phyloP scores from a whole-genome alignment of 2,329 filamentous ascomycete genomes.

The Neobulgaria alba region DNA sequence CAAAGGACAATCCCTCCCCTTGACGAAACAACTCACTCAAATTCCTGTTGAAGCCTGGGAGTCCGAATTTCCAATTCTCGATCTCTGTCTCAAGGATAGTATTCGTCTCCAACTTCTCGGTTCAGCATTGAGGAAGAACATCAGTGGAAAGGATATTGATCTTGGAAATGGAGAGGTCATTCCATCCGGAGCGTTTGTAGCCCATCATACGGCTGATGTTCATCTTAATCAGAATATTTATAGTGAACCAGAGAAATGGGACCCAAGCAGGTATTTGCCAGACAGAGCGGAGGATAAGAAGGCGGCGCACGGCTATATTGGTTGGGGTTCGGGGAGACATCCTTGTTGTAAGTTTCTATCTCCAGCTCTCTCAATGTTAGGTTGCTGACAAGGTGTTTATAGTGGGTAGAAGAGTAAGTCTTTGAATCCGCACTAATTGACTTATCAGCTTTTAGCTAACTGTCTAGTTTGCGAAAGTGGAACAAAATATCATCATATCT shows the following conservation, averaged over 20 bases:
- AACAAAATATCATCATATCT: slow-evolving; percentile 41
- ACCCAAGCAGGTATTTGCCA: slow-evolving; percentile 40
- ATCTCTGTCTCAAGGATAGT: slow-evolving; percentile 43
- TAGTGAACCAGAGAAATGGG: slow-evolving; percentile 38
- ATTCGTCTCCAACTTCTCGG: slow-evolving; percentile 43
- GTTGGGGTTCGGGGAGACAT: slow-evolving; percentile 16
- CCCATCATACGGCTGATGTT: slow-evolving; percentile 39
- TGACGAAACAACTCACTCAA: slow-evolving; percentile 28
- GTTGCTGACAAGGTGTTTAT: slow-evolving; percentile 14
- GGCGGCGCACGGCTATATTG: slow-evolving; percentile 8
- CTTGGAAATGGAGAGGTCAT: slow-evolving; percentile 41
- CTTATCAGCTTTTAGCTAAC: not conserved
- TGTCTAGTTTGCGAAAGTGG: slow-evolving; percentile 41
- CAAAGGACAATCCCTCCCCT: slow-evolving; percentile 3
- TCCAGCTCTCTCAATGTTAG: not conserved
- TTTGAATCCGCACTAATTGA: not conserved
- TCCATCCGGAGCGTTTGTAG: slow-evolving; percentile 38
- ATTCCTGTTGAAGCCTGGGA: slow-evolving; percentile 48
- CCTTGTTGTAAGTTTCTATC: slow-evolving; percentile 32
- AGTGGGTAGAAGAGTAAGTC: slow-evolving; percentile 22
- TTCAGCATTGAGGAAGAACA: slow-evolving; percentile 43
- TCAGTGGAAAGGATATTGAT: slow-evolving; percentile 35
- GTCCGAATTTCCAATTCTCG: slow-evolving; percentile 41
- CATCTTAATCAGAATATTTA: slow-evolving; percentile 42
- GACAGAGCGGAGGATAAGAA: slow-evolving; percentile 37